A percentile compares a stretch with the other conserved stretches of the same genome.
These are phyloP conservation scores for Drechslerella dactyloides DNA, from an alignment of 2,329 filamentous ascomycete genomes.

Conservation along the genomic window DNA sequence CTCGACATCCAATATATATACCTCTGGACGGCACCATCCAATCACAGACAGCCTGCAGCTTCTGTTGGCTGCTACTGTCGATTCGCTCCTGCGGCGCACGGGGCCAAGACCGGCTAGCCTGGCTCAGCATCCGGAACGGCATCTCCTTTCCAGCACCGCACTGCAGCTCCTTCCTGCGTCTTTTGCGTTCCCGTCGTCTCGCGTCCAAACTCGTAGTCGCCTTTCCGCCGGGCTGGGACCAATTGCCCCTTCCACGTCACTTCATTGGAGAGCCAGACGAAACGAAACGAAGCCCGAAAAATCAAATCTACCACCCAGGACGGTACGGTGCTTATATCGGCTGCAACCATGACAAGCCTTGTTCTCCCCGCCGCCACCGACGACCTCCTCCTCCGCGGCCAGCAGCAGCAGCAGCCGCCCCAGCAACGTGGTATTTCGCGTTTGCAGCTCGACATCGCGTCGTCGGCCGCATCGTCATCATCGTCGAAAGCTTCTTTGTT, in stretches of 20 bases:
- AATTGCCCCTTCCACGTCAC: constrained; percentile 58
- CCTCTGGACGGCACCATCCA: neutral
- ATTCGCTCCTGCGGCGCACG: constrained; percentile 23
- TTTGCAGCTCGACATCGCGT: constrained; percentile 27
- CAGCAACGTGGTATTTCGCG: no score
- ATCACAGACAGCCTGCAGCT: constrained; percentile 2
- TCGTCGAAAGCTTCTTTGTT: constrained; percentile 19
- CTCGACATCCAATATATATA: neutral
- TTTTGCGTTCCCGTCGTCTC: constrained; percentile 14
- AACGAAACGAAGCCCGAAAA: neutral
- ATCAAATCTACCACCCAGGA: neutral
- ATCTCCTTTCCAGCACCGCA: constrained; percentile 37
- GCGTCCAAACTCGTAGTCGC: constrained; percentile 21
- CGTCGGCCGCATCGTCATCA: constrained; percentile 23
- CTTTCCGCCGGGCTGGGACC: constrained; percentile 57
- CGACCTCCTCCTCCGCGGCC: constrained; percentile 20
- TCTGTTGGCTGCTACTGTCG: constrained; percentile 31
- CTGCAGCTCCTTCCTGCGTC: constrained; percentile 25
- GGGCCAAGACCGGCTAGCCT: constrained; percentile 40
- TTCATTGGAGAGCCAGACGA: constrained; percentile 1
- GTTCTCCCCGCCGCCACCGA: constrained; percentile 27
- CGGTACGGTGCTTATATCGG: neutral
- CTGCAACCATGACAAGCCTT: constrained; percentile 30
- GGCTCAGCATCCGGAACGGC: constrained; percentile 36
- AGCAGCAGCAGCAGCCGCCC: constrained; percentile 7